These are phyloP conservation scores for Rutidosis leptorrhynchoides DNA, from an alignment of 129 eudicot genomes.

Conservation along the genomic window DNA sequence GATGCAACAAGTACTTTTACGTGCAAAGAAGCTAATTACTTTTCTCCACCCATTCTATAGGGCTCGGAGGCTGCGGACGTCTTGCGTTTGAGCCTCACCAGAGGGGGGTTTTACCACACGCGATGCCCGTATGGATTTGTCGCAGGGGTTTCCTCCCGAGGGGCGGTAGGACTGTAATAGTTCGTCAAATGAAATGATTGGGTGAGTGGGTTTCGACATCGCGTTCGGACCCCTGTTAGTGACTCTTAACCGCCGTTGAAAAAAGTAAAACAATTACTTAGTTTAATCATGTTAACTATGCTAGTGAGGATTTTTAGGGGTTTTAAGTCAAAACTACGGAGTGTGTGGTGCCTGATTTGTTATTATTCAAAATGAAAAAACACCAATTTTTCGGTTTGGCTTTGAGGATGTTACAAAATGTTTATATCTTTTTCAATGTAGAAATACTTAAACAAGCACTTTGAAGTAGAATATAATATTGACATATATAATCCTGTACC, in stretches of 20 bases:
- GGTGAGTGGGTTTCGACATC: too few relatives aligned
- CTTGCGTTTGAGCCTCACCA: too few relatives aligned
- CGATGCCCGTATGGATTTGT: too few relatives aligned
- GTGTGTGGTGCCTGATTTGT: neutral
- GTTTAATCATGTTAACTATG: conserved; percentile 32
- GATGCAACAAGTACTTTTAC: conserved; percentile 45
- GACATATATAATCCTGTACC: conserved; percentile 3
- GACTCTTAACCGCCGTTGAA: too few relatives aligned
- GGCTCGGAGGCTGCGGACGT: too few relatives aligned
- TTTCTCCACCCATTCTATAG: too few relatives aligned
- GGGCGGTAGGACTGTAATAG: too few relatives aligned
- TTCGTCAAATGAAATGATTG: too few relatives aligned
- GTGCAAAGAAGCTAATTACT: conserved; percentile 41
- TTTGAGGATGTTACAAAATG: neutral
- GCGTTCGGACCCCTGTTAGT: too few relatives aligned
- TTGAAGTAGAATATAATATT: neutral
- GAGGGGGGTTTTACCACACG: too few relatives aligned
- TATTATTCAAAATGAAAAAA: neutral
- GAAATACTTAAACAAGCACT: conserved; percentile 3
- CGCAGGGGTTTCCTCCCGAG: too few relatives aligned
- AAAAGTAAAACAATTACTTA: too few relatives aligned
- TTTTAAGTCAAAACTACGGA: neutral
- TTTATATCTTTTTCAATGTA: neutral
- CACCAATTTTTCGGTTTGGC: neutral
- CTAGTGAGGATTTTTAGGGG: neutral